Base-by-base conservation (phyloP, 2,329 filamentous ascomycete genomes). In the Bisporella sp. region DNA sequence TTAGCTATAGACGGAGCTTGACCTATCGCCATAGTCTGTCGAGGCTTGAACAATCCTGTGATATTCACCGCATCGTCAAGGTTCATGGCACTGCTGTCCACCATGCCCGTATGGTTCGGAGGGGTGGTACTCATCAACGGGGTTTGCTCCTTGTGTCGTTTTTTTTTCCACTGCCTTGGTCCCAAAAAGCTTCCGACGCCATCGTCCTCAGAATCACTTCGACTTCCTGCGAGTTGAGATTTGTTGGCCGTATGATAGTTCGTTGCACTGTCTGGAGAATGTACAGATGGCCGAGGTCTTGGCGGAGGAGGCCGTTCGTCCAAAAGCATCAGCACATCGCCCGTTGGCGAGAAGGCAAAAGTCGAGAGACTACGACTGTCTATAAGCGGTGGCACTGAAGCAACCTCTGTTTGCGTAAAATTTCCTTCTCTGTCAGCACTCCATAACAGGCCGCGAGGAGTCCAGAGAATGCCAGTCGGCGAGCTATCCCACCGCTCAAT, bases 131-230 rank as follows among this genome's bases (percentile, higher is more conserved):
- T 82, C 45, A 80, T 53, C 0, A 66, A 61, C 45, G 69, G 68
- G 9, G 63, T 65, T 40, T 67, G 66, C 55, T 71, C 74, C 2
- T 67, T 59, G 43, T 72, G 68, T 21, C 76, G 71, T 56, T 68
- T 71, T 52, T 67, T 61, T 12, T 55, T 60, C 37, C 66, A 69
- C 45, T 66, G 69, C 50, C 67, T 71, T 6, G 76, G 68, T 1
- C 76, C 76, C 2, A 84, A 65, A 59, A 85, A 84, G 53, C 72
- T 81, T 3, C 76, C 77, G 5, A 82, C 70, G 0, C 78, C 77
- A 47, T 85, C 81, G 55, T 84, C 81, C 59, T 85, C 81, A 0
- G 81, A 85, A 56, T 84, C 81, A 57, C 80, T 84, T 43, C 75
- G 74, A 58, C 78, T 82, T 48, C 77, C 71, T 57, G 75, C 79